Evolutionary conservation across 106 monocot species (phyloP), one percentile per base, ranked within the genome.

Genomic region (Dactylorhiza incarnata): DNA sequence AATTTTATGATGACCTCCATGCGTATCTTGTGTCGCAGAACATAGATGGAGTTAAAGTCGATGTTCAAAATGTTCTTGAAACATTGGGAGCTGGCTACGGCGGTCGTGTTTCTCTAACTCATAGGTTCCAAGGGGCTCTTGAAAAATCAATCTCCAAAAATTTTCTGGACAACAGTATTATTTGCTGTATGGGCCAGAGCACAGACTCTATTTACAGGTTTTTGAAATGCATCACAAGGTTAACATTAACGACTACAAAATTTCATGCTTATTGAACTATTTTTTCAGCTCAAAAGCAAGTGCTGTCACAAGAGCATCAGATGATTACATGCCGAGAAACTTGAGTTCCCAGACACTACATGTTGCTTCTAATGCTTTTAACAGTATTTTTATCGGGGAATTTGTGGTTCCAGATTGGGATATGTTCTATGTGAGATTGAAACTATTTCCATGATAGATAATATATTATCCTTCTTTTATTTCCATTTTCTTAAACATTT

Each of bases 391-490:
- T 50, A 75, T 87, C 54, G 87, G 87, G 74, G 87, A 83, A 66
- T 11, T 87, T 50, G 49, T 83, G n/a, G 78, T 83, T 22, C 83
- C 81, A 63, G 83, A 87, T 73, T 87, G 83, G 87, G 83, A 87
- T 61, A 87, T 87, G 87, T 87, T 87, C 72, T 84, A 87, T 78
- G 87, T 87, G 71, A 87, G 83, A 25, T 55, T 17, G 3, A 25
- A 19, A 24, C 66, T 26, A 13, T 58, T 17, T 59, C 12, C 14
- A 5, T 79, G 15, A 6, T 76, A 7, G 54, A 54, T 19, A 70
- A 29, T 45, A 12, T 4, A 70, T 56, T 44, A 37, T 44, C 71
- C 44, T 13, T 15, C 9, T 49, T 46, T 4, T 13, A 66, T 13
- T 59, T 70, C 7, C 14, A 14, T 23, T 23, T 81, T 45, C 48